phyloP scores from a whole-genome alignment of 768 basidiomycete genomes.

The Pisolithus marmoratus region DNA sequence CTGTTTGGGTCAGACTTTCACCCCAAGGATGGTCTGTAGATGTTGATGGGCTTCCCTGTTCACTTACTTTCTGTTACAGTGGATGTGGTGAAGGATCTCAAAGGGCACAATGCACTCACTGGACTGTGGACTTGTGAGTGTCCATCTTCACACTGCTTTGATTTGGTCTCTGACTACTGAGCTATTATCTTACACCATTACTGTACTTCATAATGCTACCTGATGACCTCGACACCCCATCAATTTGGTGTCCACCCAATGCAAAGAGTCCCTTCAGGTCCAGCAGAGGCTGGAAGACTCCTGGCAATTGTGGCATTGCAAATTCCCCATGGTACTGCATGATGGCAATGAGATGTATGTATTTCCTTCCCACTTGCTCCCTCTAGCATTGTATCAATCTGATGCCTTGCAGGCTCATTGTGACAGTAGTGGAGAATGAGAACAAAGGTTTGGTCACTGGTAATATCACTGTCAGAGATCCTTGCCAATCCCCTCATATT shows the following conservation, averaged over 20 bases:
- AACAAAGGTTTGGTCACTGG: slow-evolving; percentile 57
- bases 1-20: too few relatives aligned
- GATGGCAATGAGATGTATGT: slow-evolving; percentile 87
- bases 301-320: slow-evolving; percentile 79
- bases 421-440: slow-evolving; percentile 91
- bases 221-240: neutral
- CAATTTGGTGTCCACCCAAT: slow-evolving; percentile 74
- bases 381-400: slow-evolving; percentile 2
- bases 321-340: slow-evolving; percentile 80
- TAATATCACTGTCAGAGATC: neutral
- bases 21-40: slow-evolving; percentile 11
- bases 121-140: slow-evolving; percentile 64
- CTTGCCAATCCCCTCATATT: neutral
- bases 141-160: slow-evolving; percentile 2
- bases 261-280: slow-evolving; percentile 71
- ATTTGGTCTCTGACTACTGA: slow-evolving; percentile 7
- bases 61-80: slow-evolving; percentile 63
- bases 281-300: slow-evolving; percentile 83
- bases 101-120: slow-evolving; percentile 61
- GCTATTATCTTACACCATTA: neutral
- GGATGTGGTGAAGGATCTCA: slow-evolving; percentile 62
- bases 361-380: neutral
- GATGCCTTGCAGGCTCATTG: slow-evolving; percentile 51
- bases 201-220: neutral
- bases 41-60: slow-evolving; percentile 49